Evolutionary conservation across 805 yeast species (phyloP), one percentile per base, ranked within the genome.

Genomic region (Limtongia smithiae): DNA sequence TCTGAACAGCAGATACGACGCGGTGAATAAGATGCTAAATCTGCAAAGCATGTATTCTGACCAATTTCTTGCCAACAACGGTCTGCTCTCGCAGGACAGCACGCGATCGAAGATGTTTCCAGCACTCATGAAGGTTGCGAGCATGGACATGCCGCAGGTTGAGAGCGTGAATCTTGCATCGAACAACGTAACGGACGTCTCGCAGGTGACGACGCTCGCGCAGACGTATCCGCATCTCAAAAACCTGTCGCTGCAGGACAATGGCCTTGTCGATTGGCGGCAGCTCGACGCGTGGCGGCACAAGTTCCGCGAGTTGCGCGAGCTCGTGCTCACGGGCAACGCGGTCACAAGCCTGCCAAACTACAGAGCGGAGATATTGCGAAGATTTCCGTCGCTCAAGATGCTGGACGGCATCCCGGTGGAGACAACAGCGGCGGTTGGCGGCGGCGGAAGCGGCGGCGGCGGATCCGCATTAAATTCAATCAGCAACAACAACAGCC

Each of bases 241-340:
- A 54, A 93, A 93, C 68, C 72, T 93, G 57, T 83, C 96, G 7
- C 70, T 93, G 55, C 81, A 86, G 20, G 79, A 85, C 63, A 93
- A 93, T 67, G 78, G 77, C 48, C 77, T 93, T 24, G 57, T 75
- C 21, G 76, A 74, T 46, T 55, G 83, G 24, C 78, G 77, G 48
- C 68, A 78, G 8, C 74, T 93, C 50, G 95, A 86, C 39, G 69
- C 75, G 21, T 85, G 95, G 85, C 80, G 80, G 54, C 79, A 82
- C 64, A 90, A 88, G 68, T 80, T 93, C 59, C 77, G 78, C 40
- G 67, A 69, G 33, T 69, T 93, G 48, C 75, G 93, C 51, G 97
- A 91, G 65, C 71, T 93, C 39, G 74, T 89, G n/a, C 65, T 91
- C 54, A 64, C 73, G 2, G 88, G 86, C 22, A 93, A 93, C 65